Base-by-base conservation (phyloP, 306 rosid genomes). In the Inga leiocalycina region DNA sequence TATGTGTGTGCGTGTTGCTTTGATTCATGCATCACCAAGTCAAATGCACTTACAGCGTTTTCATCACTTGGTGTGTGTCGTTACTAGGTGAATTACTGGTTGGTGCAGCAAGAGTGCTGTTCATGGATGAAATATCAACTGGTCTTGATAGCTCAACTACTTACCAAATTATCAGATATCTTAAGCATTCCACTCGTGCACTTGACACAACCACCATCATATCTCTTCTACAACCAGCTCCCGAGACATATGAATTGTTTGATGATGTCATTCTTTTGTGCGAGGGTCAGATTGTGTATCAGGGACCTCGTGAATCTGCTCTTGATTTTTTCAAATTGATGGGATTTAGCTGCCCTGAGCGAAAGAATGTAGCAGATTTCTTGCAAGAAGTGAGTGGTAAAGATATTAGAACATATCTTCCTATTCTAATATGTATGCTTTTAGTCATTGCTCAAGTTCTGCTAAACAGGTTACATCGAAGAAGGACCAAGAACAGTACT, bases 401-500 rank as follows among this genome's bases (percentile, higher is more conserved):
- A 77, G 74, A 51, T 35, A 76, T 69, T 49, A 70, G 74, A 79
- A 80, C 52, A 16, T 75, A 72, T 56, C 76, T 68, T 87, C 81
- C 51, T 70, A 5, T 73, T 65, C 13, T 44, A 10, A 11, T 69
- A 59, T 41, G 15, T 77, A 66, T 86, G 35, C 34, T 75, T 86
- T 83, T 77, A 71, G 82, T 71, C 73, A 48, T 43, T 81, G 37
- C 86, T 75, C 48, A 74, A 78, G 77, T 71, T 76, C 52, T 83
- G 86, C 64, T 74, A 10, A 54, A 65, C 91, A 97, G 99, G 99
- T 97, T 79, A 94, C 89, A 44, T 97, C 99, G 6, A 88, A 89
- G 91, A 97, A 97, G 88, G 99, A 94, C 89, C 99, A 97, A 91
- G 94, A 92, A 93, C 99, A 97, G 88, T 92, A 97, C 84, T 97